These are phyloP conservation scores for Kalaharituber pfeilii DNA, from an alignment of 2,329 filamentous ascomycete genomes.

Conservation along the genomic window DNA sequence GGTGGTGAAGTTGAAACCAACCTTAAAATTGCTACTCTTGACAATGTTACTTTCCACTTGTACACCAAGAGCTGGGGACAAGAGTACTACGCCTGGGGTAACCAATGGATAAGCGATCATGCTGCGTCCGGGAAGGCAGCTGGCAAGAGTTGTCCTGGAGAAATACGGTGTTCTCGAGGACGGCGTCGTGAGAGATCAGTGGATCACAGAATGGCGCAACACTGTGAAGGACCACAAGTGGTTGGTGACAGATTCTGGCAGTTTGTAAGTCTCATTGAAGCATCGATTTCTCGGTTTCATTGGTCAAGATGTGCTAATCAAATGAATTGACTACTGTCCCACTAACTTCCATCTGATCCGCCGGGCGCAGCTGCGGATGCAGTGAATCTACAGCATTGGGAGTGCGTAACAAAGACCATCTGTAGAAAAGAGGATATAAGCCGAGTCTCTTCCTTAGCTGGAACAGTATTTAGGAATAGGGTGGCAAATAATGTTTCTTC, in stretches of 20 bases:
- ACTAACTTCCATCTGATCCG: too few relatives aligned
- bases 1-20: constrained; percentile 39
- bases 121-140: constrained; percentile 29
- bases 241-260: not conserved
- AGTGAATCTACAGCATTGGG: too few relatives aligned
- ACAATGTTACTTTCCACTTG: constrained; percentile 39
- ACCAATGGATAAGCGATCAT: constrained; percentile 40
- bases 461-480: too few relatives aligned
- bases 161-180: constrained; percentile 33
- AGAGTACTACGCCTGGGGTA: constrained; percentile 35
- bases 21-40: constrained; percentile 32
- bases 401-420: too few relatives aligned
- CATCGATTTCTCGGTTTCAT: too few relatives aligned
- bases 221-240: not conserved
- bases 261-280: not conserved
- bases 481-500: too few relatives aligned
- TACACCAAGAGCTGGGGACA: constrained; percentile 44
- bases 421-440: too few relatives aligned
- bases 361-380: too few relatives aligned
- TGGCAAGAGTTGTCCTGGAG: constrained; percentile 39
- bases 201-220: not conserved
- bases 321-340: too few relatives aligned
- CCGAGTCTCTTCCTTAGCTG: too few relatives aligned
- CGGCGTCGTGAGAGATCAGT: not conserved
- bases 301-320: too few relatives aligned